These are phyloP conservation scores for Achaetomium macrosporum DNA, from an alignment of 2,329 filamentous ascomycete genomes.

Conservation along the genomic window DNA sequence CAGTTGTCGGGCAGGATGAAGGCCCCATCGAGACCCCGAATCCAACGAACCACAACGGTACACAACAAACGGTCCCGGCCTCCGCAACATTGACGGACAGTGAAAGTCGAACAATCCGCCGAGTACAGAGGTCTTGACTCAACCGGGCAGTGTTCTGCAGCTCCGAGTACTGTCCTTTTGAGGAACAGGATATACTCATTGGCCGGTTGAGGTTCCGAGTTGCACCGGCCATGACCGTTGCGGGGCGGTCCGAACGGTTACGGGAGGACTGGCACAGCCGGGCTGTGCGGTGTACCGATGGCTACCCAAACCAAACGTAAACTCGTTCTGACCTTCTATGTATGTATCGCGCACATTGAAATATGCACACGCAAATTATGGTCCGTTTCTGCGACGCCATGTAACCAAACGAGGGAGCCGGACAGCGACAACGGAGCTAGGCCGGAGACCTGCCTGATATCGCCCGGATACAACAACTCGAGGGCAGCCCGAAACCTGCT, in stretches of 20 bases:
- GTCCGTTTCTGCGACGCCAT: slow-evolving; percentile 1
- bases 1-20: neutral
- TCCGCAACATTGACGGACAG: neutral
- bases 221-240: slow-evolving; percentile 12
- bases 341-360: neutral
- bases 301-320: neutral
- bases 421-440: neutral
- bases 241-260: slow-evolving; percentile 19
- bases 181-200: neutral
- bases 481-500: neutral
- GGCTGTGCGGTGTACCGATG: neutral
- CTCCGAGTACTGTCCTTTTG: neutral
- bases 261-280: slow-evolving; percentile 18
- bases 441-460: neutral
- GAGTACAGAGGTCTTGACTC: neutral
- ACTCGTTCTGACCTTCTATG: neutral
- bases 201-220: slow-evolving; percentile 1
- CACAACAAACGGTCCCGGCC: neutral
- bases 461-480: neutral
- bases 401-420: neutral
- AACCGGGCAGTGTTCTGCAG: slow-evolving; percentile 8
- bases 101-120: neutral
- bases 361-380: neutral
- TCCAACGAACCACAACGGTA: neutral
- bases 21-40: neutral